Conservation (phyloP, 2,329 filamentous ascomycete species). For the Ilyonectria robusta region DNA sequence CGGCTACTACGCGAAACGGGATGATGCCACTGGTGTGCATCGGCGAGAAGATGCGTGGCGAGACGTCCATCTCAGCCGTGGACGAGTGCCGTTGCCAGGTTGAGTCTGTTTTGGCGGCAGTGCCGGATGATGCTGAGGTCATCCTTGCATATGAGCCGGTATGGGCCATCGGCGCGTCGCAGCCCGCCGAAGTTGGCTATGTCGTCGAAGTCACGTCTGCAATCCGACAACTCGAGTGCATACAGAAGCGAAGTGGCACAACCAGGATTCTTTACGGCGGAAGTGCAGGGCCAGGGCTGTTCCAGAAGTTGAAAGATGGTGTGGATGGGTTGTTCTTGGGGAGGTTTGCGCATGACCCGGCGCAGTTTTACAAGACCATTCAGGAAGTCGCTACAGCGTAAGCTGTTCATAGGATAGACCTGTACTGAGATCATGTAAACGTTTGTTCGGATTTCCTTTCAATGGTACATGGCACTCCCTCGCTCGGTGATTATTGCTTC, state of each 20-base stretch:
- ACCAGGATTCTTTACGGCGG: conserved; percentile 86
- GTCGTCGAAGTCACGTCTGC: conserved; percentile 79
- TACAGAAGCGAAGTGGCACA: conserved; percentile 65
- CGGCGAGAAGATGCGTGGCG: conserved; percentile 73
- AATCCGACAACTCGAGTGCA: conserved; percentile 68
- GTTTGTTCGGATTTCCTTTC: too few species aligned
- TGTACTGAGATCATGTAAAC: not conserved
- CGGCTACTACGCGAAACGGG: conserved; percentile 76
- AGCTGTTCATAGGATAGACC: not conserved
- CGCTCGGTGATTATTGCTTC: too few species aligned
- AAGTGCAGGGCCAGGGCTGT: conserved; percentile 85
- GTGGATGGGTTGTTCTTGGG: conserved; percentile 88
- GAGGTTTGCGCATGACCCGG: conserved; percentile 83
- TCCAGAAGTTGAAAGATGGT: conserved; percentile 74
- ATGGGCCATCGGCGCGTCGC: conserved; percentile 85
- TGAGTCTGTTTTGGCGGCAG: conserved; percentile 70
- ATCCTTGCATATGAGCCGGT: conserved; percentile 90
- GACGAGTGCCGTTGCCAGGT: conserved; percentile 78
- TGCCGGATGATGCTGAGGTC: conserved; percentile 76
- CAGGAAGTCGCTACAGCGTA: conserved; percentile 73
- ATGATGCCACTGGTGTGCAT: conserved; percentile 86
- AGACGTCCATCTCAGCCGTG: conserved; percentile 70
- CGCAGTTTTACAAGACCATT: conserved; percentile 79
- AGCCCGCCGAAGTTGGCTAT: conserved; percentile 80
- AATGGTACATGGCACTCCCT: too few species aligned